Base-by-base conservation (phyloP, 805 yeast genomes). In the Candida ulmi region DNA sequence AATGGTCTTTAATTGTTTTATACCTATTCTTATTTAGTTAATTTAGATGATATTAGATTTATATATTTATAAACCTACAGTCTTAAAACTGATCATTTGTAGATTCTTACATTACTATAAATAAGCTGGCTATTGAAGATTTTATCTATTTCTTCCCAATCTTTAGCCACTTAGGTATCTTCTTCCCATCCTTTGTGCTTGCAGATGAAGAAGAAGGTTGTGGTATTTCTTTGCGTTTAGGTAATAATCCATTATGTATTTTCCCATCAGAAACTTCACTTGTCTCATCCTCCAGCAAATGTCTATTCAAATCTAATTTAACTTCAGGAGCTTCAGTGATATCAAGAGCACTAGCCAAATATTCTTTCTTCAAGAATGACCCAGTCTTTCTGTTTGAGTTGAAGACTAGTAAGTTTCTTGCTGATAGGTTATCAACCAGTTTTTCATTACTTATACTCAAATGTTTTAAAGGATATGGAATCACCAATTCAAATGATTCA, bases 381-480 rank as follows among this genome's bases (percentile, higher is more conserved):
- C 57, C 59, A 3, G 44, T 42, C 3, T 42, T 40, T 23, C 46
- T 36, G 5, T 41, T 44, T 5, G 45, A 35, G 6, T 55, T 43
- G 42, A 73, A 65, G 7, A 66, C 30, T 12, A 76, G 45, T 30
- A 75, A 49, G 9, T 70, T 74, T 42, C 78, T 71, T 12, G 70
- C 48, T 2, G 74, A 74, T 41, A 79, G 68, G 3, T 60, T 55
- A 34, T 69, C 71, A 1, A 51, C 50, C 2, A 66, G 62, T 30
- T 52, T 52, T 0, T 56, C 44, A 0, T 56, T 48, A 37, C 62
- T 61, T 11, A 53, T 44, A 1, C 52, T 44, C 1, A 79, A 44
- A 2, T 50, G 40, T 11, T 51, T 47, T 18, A 43, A 37, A 3
- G 87, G 87, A 43, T 76, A 72, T 5, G 79, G 68, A 25, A 67